Conservation (phyloP, 139 green algal genomes). For the Gonium pectorale region DNA sequence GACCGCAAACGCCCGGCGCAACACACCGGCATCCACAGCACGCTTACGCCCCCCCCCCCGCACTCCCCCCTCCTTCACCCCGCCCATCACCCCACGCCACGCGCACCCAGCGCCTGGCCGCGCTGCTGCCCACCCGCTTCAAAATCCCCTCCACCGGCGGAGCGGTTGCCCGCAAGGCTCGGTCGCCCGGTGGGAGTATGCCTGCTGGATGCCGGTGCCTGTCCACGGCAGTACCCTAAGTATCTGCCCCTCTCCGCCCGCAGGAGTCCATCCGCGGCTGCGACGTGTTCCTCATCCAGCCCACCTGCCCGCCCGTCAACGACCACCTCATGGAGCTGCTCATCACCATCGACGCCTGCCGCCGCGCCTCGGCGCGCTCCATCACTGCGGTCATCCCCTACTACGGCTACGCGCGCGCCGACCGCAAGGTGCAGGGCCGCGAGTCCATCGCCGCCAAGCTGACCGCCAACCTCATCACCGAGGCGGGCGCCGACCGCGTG, state of each 20-base stretch:
- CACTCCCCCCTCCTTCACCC: too few relatives aligned
- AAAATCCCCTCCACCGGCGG: too few relatives aligned
- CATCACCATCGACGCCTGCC: slow-evolving; percentile 96
- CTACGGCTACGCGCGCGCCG: slow-evolving; percentile 94
- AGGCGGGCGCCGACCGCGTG: slow-evolving; percentile 94
- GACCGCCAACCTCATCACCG: slow-evolving; percentile 98
- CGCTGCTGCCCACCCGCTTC: too few relatives aligned
- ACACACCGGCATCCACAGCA: too few relatives aligned
- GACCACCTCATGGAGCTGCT: slow-evolving; percentile 99
- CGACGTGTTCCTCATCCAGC: slow-evolving; percentile 99
- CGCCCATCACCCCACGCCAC: too few relatives aligned
- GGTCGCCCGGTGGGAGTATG: too few relatives aligned
- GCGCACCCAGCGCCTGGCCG: too few relatives aligned
- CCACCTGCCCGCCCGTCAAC: slow-evolving; percentile 95
- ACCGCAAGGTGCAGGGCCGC: slow-evolving; percentile 94
- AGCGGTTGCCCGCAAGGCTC: too few relatives aligned
- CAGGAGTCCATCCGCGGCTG: slow-evolving; percentile 98
- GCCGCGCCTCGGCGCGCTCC: slow-evolving; percentile 91
- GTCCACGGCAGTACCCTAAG: too few relatives aligned
- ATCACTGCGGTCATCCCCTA: slow-evolving; percentile 98
- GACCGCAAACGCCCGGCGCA: too few relatives aligned
- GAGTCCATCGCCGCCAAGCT: slow-evolving; percentile 99
- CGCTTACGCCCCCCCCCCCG: too few relatives aligned
- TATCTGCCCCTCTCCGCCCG: not conserved
- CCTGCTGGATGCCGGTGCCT: too few relatives aligned